A percentile compares a stretch with the other conserved stretches of the same genome.
Evolutionary conservation across 2,329 filamentous ascomycete species (phyloP).

Genomic region (Monilinia laxa): DNA sequence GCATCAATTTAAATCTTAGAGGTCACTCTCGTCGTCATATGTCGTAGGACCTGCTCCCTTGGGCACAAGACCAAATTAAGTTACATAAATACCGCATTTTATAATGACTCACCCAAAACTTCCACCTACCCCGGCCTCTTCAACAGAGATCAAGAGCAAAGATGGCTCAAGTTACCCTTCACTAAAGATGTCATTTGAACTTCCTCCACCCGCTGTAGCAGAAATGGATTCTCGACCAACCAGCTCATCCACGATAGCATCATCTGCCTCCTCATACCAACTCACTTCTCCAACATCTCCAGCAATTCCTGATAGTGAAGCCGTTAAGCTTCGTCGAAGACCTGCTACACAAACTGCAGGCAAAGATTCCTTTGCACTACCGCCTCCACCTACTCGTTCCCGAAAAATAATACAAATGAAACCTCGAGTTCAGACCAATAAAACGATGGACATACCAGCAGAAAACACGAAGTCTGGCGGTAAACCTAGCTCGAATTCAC

Average conservation of each 20-base stretch:
- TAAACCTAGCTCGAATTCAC: constrained; percentile 31
- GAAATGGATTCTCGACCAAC: constrained; percentile 50
- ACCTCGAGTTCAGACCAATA: constrained; percentile 52
- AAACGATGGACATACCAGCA: constrained; percentile 26
- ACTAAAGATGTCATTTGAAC: constrained; percentile 68
- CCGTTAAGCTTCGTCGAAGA: constrained; percentile 46
- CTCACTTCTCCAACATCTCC: constrained; percentile 47
- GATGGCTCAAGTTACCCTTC: constrained; percentile 62
- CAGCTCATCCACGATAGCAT: constrained; percentile 46
- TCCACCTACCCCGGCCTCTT: constrained; percentile 76
- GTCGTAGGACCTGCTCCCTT: constrained; percentile 7
- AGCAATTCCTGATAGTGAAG: constrained; percentile 43
- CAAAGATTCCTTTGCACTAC: constrained; percentile 73
- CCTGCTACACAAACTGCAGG: constrained; percentile 44
- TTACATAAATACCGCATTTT: constrained; percentile 24
- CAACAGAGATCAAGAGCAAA: constrained; percentile 74
- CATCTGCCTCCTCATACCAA: constrained; percentile 51
- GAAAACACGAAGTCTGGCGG: constrained; percentile 29
- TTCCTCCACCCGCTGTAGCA: constrained; percentile 72
- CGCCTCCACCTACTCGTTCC: constrained; percentile 86
- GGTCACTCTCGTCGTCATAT: constrained; percentile 5
- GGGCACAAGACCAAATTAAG: constrained; percentile 22
- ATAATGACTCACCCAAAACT: constrained; percentile 65
- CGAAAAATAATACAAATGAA: constrained; percentile 99
- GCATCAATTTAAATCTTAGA: background rate